A percentile compares a stretch with the other conserved stretches of the same genome.
These are phyloP conservation scores for Teunomyces stri DNA, from an alignment of 805 yeast genomes.

Conservation along the genomic window DNA sequence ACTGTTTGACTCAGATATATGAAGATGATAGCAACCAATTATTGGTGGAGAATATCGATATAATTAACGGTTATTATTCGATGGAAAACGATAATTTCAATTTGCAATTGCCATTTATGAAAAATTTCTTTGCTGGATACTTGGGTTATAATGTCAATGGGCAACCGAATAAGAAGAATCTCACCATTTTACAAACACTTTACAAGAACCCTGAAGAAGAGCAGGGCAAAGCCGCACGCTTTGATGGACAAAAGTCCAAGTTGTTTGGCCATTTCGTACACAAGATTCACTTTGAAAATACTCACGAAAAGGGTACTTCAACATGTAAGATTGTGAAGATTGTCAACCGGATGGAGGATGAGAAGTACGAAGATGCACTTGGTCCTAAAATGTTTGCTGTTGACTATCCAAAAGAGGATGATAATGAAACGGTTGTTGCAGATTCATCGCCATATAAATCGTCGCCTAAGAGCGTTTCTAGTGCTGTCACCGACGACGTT, in stretches of 20 bases:
- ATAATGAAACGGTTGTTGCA: slow-evolving; percentile 41
- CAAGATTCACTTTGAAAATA: slow-evolving; percentile 14
- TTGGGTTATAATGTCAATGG: slow-evolving; percentile 36
- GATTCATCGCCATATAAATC: slow-evolving; percentile 37
- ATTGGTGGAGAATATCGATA: slow-evolving; percentile 24
- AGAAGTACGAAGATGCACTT: slow-evolving; percentile 1
- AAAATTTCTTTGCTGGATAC: slow-evolving; percentile 39
- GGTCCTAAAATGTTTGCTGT: not conserved
- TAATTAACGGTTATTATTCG: slow-evolving; percentile 30
- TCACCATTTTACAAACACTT: slow-evolving; percentile 31
- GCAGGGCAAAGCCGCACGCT: not conserved
- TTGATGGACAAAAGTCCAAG: slow-evolving; percentile 7
- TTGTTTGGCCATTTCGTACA: slow-evolving; percentile 27
- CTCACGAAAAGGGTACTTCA: slow-evolving; percentile 8
- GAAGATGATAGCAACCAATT: slow-evolving; percentile 13
- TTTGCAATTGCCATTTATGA: slow-evolving; percentile 36
- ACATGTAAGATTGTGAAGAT: slow-evolving; percentile 11
- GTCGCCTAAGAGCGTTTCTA: slow-evolving; percentile 16
- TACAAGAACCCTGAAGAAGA: slow-evolving; percentile 19
- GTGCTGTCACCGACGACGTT: slow-evolving; percentile 1
- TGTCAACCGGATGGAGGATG: slow-evolving; percentile 6
- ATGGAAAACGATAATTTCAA: slow-evolving; percentile 15
- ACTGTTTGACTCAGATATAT: slow-evolving; percentile 25
- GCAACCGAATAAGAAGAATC: slow-evolving; percentile 14
- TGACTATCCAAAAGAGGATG: slow-evolving; percentile 17